Base-by-base conservation (phyloP, 2,329 filamentous ascomycete genomes). In the Cladophialophora yegresii region DNA sequence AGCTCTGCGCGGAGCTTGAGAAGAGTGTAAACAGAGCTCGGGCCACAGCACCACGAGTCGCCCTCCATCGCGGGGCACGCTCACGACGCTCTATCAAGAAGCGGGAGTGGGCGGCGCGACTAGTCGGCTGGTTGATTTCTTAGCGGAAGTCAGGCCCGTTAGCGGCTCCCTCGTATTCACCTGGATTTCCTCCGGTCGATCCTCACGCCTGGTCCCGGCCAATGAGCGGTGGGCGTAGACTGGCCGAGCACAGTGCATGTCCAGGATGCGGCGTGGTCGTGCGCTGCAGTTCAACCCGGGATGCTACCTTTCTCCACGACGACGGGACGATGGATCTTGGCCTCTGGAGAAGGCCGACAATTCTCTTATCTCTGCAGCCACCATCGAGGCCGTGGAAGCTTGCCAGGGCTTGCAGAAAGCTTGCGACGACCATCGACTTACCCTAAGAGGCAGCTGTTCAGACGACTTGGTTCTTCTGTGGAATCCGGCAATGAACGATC, bases 221-320 rank as follows among this genome's bases (percentile, higher is more conserved):
- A 43, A 5, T 20, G 36, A 43, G 16, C 16, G 36, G 36, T 16
- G 16, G 16, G 36, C 16, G 13, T 40, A 16, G 26, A 36, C 16
- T 40, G 36, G 7, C 36, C 36, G 13, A 43, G 36, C 16, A 5
- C 36, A 6, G 13, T n/a, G 32, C 3, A 20, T 28, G 43, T 51
- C 54, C 30, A 28, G 60, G 30, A 58, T 49, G 12, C 30, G 26
- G 40, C 5, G 9, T 22, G 6, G 8, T 26, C 47, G 22, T 26
- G 12, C 6, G 36, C 13, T n/a, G 47, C 47, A 50, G 20, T 7
- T 50, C 47, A 28, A 26, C 22, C 12, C 47, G 5, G 30, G 51
- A 67, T 67, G 64, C 54, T 45, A 67, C 64, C 56, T 58, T 64
- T 58, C 57, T 47, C 61, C 61, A 64, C 64, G 36, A 43, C 36